Evolutionary conservation across 805 yeast species (phyloP), one percentile per base, ranked within the genome.

Genomic region (Starmera pachycereana): DNA sequence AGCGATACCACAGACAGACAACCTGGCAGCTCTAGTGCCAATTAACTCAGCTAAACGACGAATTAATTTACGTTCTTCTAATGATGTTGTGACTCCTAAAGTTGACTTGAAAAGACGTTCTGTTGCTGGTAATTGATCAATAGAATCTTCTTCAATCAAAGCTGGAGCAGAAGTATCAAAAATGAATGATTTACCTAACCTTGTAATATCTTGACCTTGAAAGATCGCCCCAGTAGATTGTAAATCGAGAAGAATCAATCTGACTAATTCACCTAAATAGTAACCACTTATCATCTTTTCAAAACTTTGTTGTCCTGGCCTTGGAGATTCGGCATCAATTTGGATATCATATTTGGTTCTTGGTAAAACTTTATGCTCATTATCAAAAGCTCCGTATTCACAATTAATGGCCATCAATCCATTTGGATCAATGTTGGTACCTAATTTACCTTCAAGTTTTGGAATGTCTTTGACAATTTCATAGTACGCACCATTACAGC

Each of bases 281-380:
- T 88, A 86, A 50, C 98, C 98, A 32, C 96, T 85, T 54, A 90
- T 86, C 96, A 90, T 87, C 70, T 90, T 90, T 70, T 90, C 97
- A 62, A 87, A 90, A 40, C 89, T 59, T 66, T 90, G 98, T 69
- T 90, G 95, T 48, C 90, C 88, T 38, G 97, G 97, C 67, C 96
- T 81, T 54, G 97, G 97, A 33, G 95, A 82, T 56, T 83, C 81
- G 27, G 64, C 68, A 62, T 90, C 97, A 49, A 90, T 81, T 49
- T 68, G 71, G 40, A 79, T 58, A 63, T 90, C 98, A 62, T 78
- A 90, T 61, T 80, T 81, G 50, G 95, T 89, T 67, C 96, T 78
- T 58, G 97, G 97, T 52, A 90, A 72, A 30, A 80, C 74, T 9
- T 51, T 43, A 56, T 82, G 94, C 64, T 87, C 96, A 59, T 87